These are phyloP conservation scores for Podospora comata DNA, from an alignment of 495 filamentous ascomycete species.

Conservation along the genomic window DNA sequence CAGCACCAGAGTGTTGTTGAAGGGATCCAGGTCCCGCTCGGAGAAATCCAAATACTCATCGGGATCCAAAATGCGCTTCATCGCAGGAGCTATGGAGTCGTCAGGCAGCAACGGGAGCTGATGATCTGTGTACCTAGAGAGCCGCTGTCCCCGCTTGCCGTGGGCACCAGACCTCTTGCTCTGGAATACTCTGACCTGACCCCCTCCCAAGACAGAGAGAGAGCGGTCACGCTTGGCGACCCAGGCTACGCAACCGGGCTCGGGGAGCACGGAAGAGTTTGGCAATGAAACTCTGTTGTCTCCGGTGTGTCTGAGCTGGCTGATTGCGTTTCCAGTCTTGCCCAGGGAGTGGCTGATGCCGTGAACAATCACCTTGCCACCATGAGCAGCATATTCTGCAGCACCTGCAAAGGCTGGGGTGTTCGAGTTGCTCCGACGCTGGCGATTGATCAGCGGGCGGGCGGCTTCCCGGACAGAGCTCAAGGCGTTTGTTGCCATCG, in stretches of 20 bases:
- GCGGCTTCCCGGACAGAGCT: constrained; percentile 62
- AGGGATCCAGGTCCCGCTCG: constrained; percentile 43
- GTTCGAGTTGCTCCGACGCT: constrained; percentile 48
- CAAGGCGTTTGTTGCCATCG: constrained; percentile 57
- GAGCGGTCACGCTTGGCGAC: constrained; percentile 51
- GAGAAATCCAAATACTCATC: constrained; percentile 49
- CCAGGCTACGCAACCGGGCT: constrained; percentile 55
- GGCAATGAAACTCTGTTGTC: constrained; percentile 81
- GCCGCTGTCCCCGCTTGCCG: constrained; percentile 41
- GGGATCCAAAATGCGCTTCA: constrained; percentile 45
- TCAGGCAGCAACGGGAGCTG: constrained; percentile 58
- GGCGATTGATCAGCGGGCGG: constrained; percentile 47
- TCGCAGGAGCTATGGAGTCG: constrained; percentile 41
- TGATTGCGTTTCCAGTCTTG: constrained; percentile 73
- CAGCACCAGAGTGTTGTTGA: constrained; percentile 43
- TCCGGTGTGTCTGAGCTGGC: constrained; percentile 74
- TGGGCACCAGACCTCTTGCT: constrained; percentile 49
- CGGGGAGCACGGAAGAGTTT: constrained; percentile 43
- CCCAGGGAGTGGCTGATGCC: constrained; percentile 81
- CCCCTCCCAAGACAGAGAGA: constrained; percentile 56
- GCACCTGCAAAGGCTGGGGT: constrained; percentile 45
- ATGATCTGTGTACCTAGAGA: constrained; percentile 60
- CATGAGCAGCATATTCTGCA: constrained; percentile 64
- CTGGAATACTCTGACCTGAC: constrained; percentile 64
- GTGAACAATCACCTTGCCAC: constrained; percentile 76